Percentiles rank a stretch among this genome's conserved stretches.
Conservation (phyloP, 768 basidiomycete species). For the Megacollybia marginata region DNA sequence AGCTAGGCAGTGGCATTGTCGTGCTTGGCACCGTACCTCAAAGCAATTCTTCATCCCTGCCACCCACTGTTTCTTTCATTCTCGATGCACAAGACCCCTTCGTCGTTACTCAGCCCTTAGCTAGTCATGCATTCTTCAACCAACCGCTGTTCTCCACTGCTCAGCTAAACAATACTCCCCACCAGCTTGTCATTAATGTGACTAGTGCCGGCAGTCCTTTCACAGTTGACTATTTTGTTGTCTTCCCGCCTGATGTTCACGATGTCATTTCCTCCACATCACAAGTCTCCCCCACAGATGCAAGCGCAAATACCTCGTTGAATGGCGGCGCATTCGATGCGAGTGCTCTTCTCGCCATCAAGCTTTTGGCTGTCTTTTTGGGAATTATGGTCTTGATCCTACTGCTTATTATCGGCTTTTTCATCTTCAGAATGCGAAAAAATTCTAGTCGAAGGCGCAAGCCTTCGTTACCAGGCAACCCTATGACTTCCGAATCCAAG, state of each 20-base stretch:
- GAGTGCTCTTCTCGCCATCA: conserved; percentile 8
- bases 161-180: conserved; percentile 19
- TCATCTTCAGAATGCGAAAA: conserved; percentile 1
- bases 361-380: conserved; percentile 19
- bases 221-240: conserved; percentile 31
- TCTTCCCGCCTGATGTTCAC: conserved; percentile 18
- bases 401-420: conserved; percentile 5
- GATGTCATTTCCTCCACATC: background rate
- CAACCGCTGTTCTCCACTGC: conserved; percentile 36
- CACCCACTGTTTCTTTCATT: conserved; percentile 33
- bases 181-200: conserved; percentile 33
- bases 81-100: conserved; percentile 27
- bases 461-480: background rate
- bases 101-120: conserved; percentile 28
- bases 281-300: conserved; percentile 1
- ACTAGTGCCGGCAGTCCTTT: conserved; percentile 27
- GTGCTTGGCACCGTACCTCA: conserved; percentile 38
- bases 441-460: background rate
- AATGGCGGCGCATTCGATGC: background rate
- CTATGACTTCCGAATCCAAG: background rate
- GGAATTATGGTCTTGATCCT: conserved; percentile 16
- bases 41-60: conserved; percentile 24
- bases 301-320: background rate
- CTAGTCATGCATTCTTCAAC: conserved; percentile 21
- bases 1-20: conserved; percentile 31